Base-by-base conservation (phyloP, 192 early-diverging fungal species). In the Fimicolochytrium jonesii region DNA sequence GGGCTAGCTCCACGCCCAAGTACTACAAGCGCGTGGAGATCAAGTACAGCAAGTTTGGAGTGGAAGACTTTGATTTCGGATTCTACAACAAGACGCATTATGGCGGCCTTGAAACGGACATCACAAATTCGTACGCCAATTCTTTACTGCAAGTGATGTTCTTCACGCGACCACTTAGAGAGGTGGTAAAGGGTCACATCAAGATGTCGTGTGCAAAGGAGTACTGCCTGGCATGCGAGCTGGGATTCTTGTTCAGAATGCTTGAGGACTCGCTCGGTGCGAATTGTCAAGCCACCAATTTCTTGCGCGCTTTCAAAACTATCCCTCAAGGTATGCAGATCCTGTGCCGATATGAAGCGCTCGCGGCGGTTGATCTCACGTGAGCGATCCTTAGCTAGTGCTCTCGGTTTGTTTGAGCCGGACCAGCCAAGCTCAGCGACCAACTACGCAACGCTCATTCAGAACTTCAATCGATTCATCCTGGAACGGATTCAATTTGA, bases 11-110 rank as follows among this genome's bases (percentile, higher is more conserved):
- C 13, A 77, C 88, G 69, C 88, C 91, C 26, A 82, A 81, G 30
- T 76, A 79, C 55, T 92, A 92, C 67, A 76, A 79, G 15, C 78
- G 75, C 11, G 87, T 94, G 18, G 90, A 94, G 54, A 94, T 94
- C 67, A 85, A 90, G 52, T 92, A 92, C 73, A 90, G 87, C 69
- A 81, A 87, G 56, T 98, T 98, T 68, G 96, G 96, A 13, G 87
- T 98, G 6, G 94, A 98, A 56, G 96, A 98, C 76, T 98, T 97
- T 78, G 96, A 99, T 68, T 99, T 99, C 82, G 94, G 87, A 0
- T 93, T 90, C 61, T 99, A 94, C 73, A 99, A 99, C 77, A 70
- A 85, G 54, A 95, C 93, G 6, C 65, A 61, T 22, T 90, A 81
- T 59, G 90, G 88, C 58, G 96, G 96, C 3, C 74, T 99, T 28